phyloP scores from a whole-genome alignment of 306 rosid genomes.

The Delonix regia region DNA sequence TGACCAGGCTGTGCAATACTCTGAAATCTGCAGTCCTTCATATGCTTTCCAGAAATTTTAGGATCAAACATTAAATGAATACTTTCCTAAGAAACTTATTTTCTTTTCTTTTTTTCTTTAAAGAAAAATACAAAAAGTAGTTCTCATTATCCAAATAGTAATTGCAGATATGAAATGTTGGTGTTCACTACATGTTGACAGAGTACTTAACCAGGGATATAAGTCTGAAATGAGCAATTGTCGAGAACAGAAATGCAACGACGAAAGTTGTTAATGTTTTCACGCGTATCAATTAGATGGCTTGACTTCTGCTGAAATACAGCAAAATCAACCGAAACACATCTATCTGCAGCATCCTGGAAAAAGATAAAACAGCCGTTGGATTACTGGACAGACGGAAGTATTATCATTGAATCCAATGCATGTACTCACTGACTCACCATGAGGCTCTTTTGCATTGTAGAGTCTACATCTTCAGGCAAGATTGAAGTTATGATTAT shows the following conservation, averaged over 20 bases:
- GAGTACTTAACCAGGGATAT: constrained; percentile 57
- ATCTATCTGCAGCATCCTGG: constrained; percentile 72
- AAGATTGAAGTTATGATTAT: constrained; percentile 57
- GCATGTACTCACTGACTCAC: constrained; percentile 44
- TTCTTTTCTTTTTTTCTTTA: neutral
- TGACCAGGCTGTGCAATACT: constrained; percentile 66
- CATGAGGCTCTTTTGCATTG: constrained; percentile 56
- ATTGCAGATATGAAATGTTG: constrained; percentile 6
- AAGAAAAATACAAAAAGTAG: neutral
- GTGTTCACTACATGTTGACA: constrained; percentile 8
- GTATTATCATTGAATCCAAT: neutral
- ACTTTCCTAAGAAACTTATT: neutral
- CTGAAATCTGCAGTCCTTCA: constrained; percentile 64
- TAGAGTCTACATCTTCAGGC: constrained; percentile 58
- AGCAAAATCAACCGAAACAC: constrained; percentile 74
- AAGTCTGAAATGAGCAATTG: constrained; percentile 69
- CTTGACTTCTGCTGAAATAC: constrained; percentile 66
- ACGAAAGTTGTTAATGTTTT: constrained; percentile 53
- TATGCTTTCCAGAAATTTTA: constrained; percentile 18
- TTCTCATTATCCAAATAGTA: constrained; percentile 19
- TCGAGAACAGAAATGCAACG: constrained; percentile 64
- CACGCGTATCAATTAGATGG: constrained; percentile 56
- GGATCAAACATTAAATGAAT: constrained; percentile 21
- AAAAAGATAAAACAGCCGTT: neutral
- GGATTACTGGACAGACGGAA: constrained; percentile 18